Evolutionary conservation across 768 basidiomycete species (phyloP).

Genomic region (Suillus placidus): DNA sequence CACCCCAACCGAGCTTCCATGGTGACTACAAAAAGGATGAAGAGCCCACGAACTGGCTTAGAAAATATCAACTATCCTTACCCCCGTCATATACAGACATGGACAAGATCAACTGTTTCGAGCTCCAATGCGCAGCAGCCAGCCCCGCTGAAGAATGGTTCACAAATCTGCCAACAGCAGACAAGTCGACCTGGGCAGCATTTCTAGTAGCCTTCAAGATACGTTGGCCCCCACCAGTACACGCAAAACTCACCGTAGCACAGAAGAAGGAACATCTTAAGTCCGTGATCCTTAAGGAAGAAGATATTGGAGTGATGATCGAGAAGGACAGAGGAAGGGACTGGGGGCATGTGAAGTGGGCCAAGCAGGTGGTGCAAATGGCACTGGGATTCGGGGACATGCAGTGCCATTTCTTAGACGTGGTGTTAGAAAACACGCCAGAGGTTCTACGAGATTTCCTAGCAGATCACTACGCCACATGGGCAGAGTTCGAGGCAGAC

Average conservation of each 20-base stretch:
- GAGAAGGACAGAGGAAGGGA: background rate
- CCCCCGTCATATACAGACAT: background rate
- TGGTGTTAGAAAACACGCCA: background rate
- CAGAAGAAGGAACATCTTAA: too few relatives aligned
- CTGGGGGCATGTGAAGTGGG: background rate
- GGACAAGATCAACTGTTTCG: background rate
- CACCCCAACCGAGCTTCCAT: background rate
- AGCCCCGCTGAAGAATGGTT: background rate
- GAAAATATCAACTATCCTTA: background rate
- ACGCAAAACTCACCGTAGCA: too few relatives aligned
- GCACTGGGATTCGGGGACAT: background rate
- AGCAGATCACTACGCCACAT: background rate
- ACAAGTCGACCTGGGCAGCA: background rate
- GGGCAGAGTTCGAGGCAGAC: background rate
- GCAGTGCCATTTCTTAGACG: background rate
- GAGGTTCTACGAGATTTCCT: background rate
- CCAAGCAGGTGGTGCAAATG: background rate
- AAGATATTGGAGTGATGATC: too few relatives aligned
- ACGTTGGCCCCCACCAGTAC: too few relatives aligned
- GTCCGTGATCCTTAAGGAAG: too few relatives aligned
- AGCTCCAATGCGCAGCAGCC: background rate
- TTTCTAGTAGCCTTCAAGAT: too few relatives aligned
- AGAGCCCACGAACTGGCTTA: background rate
- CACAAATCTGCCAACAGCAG: background rate
- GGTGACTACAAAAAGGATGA: background rate